Conservation (phyloP, 306 rosid species). For the Styphnolobium japonicum region DNA sequence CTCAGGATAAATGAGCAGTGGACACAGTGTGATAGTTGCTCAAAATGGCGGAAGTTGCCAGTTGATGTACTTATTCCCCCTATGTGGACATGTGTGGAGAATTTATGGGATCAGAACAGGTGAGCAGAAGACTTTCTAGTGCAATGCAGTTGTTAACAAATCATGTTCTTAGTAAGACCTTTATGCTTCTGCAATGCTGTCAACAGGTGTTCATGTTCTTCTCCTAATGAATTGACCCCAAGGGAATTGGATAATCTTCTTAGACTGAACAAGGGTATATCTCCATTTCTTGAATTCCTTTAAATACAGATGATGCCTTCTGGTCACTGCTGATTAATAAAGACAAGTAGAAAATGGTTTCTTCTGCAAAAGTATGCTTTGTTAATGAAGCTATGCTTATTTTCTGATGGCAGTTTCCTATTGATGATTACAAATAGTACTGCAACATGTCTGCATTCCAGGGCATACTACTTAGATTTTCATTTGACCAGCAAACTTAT, state of each 20-base stretch:
- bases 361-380: background rate
- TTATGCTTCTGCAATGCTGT: slow-evolving; percentile 30
- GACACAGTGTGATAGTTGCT: slow-evolving; percentile 93
- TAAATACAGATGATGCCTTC: background rate
- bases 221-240: slow-evolving; percentile 76
- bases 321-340: background rate
- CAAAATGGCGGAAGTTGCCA: slow-evolving; percentile 90
- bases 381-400: slow-evolving; percentile 6
- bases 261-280: slow-evolving; percentile 73
- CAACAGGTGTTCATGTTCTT: slow-evolving; percentile 83
- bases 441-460: background rate
- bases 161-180: slow-evolving; percentile 10
- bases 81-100: slow-evolving; percentile 82
- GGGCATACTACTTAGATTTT: slow-evolving; percentile 1
- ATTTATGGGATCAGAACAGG: slow-evolving; percentile 91
- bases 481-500: background rate
- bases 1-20: slow-evolving; percentile 91
- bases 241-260: slow-evolving; percentile 82
- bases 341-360: slow-evolving; percentile 15
- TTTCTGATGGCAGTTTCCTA: slow-evolving; percentile 6
- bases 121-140: slow-evolving; percentile 25
- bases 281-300: slow-evolving; percentile 12
- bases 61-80: slow-evolving; percentile 80
- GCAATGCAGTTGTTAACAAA: slow-evolving; percentile 1
- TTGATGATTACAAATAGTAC: background rate